These are phyloP conservation scores for Aureobasidium zeae DNA, from an alignment of 2,329 filamentous ascomycete species.

Conservation along the genomic window DNA sequence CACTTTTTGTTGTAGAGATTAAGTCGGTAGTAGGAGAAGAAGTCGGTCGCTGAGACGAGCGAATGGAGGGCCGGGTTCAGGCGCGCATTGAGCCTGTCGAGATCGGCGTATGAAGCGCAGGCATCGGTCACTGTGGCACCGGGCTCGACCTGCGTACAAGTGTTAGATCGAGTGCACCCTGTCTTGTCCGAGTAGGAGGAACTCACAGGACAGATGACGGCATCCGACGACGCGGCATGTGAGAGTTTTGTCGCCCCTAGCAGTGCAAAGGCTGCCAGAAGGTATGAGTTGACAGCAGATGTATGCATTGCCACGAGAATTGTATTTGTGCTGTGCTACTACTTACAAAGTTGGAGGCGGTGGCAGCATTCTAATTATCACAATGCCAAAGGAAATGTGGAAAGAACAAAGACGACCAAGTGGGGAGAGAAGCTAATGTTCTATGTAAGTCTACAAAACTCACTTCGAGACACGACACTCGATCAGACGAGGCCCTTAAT, in stretches of 20 bases:
- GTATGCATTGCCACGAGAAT: no score
- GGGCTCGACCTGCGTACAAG: conserved; percentile 63
- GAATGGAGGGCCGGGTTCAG: conserved; percentile 69
- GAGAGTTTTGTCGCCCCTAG: conserved; percentile 36
- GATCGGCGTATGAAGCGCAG: conserved; percentile 83
- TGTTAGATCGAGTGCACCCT: conserved; percentile 31
- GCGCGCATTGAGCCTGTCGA: conserved; percentile 72
- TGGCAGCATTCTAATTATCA: conserved; percentile 11
- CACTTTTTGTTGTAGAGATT: conserved; percentile 92
- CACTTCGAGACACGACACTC: conserved; percentile 1
- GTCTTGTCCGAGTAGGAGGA: conserved; percentile 23
- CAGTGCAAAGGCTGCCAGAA: conserved; percentile 53
- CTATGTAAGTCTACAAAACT: no score
- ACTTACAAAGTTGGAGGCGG: conserved; percentile 2
- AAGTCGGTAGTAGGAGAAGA: conserved; percentile 94
- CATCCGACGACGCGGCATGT: conserved; percentile 27
- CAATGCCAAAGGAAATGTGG: conserved; percentile 2
- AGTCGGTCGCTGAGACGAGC: conserved; percentile 81
- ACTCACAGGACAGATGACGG: conserved; percentile 50
- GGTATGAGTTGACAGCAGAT: conserved; percentile 36
- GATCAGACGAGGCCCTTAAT: neutral
- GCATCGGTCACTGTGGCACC: conserved; percentile 85
- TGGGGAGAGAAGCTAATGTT: neutral
- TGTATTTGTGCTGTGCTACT: neutral
- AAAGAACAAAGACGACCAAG: neutral